A percentile compares a stretch with the other conserved stretches of the same genome.
These are phyloP conservation scores for Lactarius quietus DNA, from an alignment of 768 basidiomycete genomes.

Conservation along the genomic window DNA sequence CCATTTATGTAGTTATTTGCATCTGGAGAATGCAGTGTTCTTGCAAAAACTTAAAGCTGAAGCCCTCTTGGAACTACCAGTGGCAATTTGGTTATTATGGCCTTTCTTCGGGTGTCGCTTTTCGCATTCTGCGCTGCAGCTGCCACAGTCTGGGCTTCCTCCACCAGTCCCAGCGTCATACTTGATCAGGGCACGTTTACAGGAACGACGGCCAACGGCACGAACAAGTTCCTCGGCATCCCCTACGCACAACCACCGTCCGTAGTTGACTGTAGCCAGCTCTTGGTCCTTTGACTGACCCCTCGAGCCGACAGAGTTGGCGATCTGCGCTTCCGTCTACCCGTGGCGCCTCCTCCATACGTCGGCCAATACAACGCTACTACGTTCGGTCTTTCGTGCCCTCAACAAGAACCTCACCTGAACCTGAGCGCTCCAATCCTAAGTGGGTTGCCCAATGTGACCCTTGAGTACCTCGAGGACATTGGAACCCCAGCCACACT, in stretches of 20 bases:
- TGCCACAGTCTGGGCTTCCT: background rate
- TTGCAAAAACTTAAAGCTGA: no score
- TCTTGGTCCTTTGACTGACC: background rate
- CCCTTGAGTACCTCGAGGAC: background rate
- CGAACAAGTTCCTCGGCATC: constrained; percentile 38
- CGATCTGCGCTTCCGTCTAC: constrained; percentile 38
- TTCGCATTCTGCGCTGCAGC: background rate
- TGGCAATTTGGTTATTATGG: background rate
- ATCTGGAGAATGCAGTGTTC: no score
- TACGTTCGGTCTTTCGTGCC: constrained; percentile 27
- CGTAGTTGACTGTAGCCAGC: constrained; percentile 11
- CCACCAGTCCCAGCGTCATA: constrained; percentile 22
- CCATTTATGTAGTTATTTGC: no score
- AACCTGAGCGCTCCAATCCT: background rate
- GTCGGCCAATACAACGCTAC: constrained; percentile 21
- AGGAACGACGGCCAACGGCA: constrained; percentile 29
- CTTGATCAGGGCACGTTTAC: constrained; percentile 33
- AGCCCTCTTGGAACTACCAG: background rate
- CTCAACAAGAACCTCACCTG: constrained; percentile 23
- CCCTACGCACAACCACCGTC: constrained; percentile 42
- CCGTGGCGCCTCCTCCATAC: constrained; percentile 25
- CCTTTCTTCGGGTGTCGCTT: background rate
- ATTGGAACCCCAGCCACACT: background rate
- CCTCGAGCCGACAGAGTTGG: constrained; percentile 29
- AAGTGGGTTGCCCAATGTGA: background rate